Evolutionary conservation across 208 protist species (phyloP), one percentile per base, ranked within the genome.

Genomic region (Lotmaria passim): DNA sequence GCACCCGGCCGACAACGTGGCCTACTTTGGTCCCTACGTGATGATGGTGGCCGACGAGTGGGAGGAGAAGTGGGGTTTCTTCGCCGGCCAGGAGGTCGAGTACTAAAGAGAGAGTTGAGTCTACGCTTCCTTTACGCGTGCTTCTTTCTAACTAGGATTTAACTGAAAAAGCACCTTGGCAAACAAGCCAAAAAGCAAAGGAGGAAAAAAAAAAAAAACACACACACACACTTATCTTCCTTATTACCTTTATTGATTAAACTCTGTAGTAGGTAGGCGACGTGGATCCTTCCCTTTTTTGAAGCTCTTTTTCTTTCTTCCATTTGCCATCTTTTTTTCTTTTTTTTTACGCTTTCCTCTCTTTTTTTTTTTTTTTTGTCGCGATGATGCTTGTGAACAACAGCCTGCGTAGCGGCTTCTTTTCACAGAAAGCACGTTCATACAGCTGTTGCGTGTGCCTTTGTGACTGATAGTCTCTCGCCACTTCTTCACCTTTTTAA

Each of bases 31-130:
- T 57, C 88, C 88, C 33, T 97, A 97, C 72, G 88, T 97, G 26
- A 95, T 93, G 84, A 97, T 97, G 92, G 88, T 94, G 28, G 87
- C 87, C 56, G 92, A 97, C 58, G 92, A 97, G 75, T 94, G 88
- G 90, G 89, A 97, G 73, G 92, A 97, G 79, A 97, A 97, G 83
- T 97, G 92, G 92, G 92, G 92, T 24, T 97, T 97, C 75, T 95
- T 97, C 61, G 90, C 90, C 0, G 92, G 92, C 57, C 88, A 94
- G 79, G 90, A 97, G 73, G 88, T 93, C 53, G 87, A 93, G 79
- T 97, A 93, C 78, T 97, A 92, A 59, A 41, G 52, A n/a, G n/a
- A n/a, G n/a, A n/a, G n/a, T n/a, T n/a, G n/a, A n/a, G n/a, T n/a
- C n/a, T n/a, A n/a, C n/a, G n/a, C n/a, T n/a, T n/a, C n/a, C n/a